Conservation (phyloP, 2,329 filamentous ascomycete species). For the Apiospora kogelbergensis region DNA sequence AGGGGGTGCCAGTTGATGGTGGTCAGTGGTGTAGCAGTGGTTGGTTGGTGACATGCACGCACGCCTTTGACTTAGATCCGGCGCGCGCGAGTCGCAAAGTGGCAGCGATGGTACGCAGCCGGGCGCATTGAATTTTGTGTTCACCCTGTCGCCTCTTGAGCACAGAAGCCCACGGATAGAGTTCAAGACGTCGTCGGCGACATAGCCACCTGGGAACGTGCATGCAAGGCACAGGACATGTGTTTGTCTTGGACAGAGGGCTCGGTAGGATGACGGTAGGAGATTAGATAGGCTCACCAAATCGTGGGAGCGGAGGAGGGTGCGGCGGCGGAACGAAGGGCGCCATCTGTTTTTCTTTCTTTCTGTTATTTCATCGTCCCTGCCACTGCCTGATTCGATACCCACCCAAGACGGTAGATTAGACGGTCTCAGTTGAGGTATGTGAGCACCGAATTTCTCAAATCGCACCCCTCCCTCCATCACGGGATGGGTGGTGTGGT, state of each 20-base stretch:
- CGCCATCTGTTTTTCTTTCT: background rate
- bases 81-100: background rate
- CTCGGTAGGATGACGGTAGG: background rate
- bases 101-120: background rate
- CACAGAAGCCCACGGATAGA: background rate
- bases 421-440: conserved; percentile 4
- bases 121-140: background rate
- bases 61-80: background rate
- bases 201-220: background rate
- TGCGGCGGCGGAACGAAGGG: background rate
- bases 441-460: background rate
- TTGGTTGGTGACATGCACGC: background rate
- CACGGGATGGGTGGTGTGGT: background rate
- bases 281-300: background rate
- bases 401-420: background rate
- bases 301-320: background rate
- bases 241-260: background rate
- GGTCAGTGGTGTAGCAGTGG: background rate
- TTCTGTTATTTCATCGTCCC: too few relatives aligned
- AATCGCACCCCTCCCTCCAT: conserved; percentile 3
- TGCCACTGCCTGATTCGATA: background rate
- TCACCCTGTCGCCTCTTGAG: background rate
- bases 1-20: background rate
- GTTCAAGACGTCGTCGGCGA: background rate
- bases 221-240: conserved; percentile 5